These are phyloP conservation scores for Mycena indigotica DNA, from an alignment of 768 basidiomycete species.

Conservation along the genomic window DNA sequence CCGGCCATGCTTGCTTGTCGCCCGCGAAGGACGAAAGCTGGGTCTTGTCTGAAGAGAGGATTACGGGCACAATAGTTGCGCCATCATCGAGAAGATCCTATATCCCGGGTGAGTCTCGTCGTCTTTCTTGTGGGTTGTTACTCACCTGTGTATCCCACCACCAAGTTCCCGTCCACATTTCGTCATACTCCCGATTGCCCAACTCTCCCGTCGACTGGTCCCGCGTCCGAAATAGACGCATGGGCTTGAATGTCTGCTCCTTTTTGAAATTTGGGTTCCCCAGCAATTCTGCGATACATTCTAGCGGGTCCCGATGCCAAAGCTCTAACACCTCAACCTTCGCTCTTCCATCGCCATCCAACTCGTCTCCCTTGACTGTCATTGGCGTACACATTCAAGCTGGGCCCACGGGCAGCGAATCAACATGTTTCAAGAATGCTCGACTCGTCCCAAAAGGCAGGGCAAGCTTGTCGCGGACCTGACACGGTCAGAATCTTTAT, in stretches of 20 bases:
- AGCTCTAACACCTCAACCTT: slow-evolving; percentile 10
- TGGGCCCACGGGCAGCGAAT: slow-evolving; percentile 24
- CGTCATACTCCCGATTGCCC: slow-evolving; percentile 22
- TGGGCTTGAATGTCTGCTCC: slow-evolving; percentile 26
- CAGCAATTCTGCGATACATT: slow-evolving; percentile 25
- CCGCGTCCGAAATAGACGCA: slow-evolving; percentile 18
- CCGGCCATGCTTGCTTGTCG: slow-evolving; percentile 21
- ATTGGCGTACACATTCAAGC: slow-evolving; percentile 26
- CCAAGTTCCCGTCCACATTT: slow-evolving; percentile 32
- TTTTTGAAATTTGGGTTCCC: slow-evolving; percentile 23
- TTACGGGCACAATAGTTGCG: slow-evolving; percentile 27
- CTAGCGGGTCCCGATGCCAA: slow-evolving; percentile 15
- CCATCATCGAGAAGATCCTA: slow-evolving; percentile 5
- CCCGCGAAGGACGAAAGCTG: slow-evolving; percentile 26
- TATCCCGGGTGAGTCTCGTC: background rate
- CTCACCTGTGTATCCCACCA: slow-evolving; percentile 33
- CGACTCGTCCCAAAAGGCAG: slow-evolving; percentile 25
- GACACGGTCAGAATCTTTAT: background rate
- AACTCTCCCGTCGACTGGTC: background rate
- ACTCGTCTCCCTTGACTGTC: slow-evolving; percentile 17
- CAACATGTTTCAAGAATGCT: slow-evolving; percentile 18
- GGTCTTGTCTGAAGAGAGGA: slow-evolving; percentile 38
- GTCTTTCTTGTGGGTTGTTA: background rate
- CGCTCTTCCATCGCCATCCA: background rate
- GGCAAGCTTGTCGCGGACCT: background rate